Percentiles rank a stretch among this genome's conserved stretches.
Conservation (phyloP, 2,329 filamentous ascomycete species). For the Raffaelea ambrosiae region DNA sequence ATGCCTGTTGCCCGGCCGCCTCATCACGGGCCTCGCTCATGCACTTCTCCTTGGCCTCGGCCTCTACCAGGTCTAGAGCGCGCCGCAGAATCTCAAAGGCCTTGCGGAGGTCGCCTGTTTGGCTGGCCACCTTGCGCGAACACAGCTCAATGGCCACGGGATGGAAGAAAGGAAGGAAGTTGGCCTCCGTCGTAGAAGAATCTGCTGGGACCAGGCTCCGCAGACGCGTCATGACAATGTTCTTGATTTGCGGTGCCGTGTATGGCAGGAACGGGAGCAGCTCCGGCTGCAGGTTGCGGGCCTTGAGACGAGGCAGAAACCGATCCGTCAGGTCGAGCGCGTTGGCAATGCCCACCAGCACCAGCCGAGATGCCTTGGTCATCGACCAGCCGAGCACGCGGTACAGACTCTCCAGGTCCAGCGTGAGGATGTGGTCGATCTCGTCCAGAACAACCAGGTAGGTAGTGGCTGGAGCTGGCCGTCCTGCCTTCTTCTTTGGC, state of each 20-base stretch:
- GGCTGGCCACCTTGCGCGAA: conserved; percentile 86
- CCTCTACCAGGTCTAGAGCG: conserved; percentile 81
- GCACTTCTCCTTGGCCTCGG: conserved; percentile 69
- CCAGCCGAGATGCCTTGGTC: conserved; percentile 66
- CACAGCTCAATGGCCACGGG: conserved; percentile 90
- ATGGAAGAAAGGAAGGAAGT: conserved; percentile 79
- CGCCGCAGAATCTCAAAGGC: conserved; percentile 90
- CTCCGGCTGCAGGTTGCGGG: conserved; percentile 81
- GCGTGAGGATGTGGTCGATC: conserved; percentile 84
- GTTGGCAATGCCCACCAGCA: conserved; percentile 90
- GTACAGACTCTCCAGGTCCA: conserved; percentile 85
- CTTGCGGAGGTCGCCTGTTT: conserved; percentile 89
- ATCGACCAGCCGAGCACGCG: conserved; percentile 96
- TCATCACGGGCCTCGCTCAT: conserved; percentile 41
- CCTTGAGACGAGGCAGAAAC: conserved; percentile 86
- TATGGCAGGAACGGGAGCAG: conserved; percentile 91
- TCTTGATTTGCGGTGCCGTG: conserved; percentile 76
- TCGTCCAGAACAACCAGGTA: conserved; percentile 90
- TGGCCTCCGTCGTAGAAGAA: conserved; percentile 31
- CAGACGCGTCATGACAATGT: conserved; percentile 76
- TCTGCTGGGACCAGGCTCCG: conserved; percentile 59
- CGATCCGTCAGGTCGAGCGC: conserved; percentile 92
- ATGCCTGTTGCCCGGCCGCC: conserved; percentile 24
- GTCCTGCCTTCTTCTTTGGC: conserved; percentile 35
- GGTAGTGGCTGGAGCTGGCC: conserved; percentile 24